These are phyloP conservation scores for Penicillium cosmopolitanum DNA, from an alignment of 495 filamentous ascomycete genomes.

Conservation along the genomic window DNA sequence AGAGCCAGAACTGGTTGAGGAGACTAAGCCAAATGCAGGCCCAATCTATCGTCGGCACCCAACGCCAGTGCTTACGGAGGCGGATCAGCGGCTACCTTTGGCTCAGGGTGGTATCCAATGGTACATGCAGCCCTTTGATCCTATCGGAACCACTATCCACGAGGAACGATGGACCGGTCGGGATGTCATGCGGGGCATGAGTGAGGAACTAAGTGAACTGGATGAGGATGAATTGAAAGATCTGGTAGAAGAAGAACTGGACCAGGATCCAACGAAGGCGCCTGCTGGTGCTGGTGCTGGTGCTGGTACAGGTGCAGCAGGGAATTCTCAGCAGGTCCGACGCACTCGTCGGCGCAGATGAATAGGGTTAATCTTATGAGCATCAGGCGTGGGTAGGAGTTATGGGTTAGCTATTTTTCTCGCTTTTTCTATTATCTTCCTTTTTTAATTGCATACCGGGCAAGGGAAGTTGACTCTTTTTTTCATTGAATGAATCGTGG, in stretches of 20 bases:
- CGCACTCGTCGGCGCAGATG: conserved; percentile 47
- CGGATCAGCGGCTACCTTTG: conserved; percentile 59
- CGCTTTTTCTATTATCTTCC: neutral
- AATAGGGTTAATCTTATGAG: conserved; percentile 20
- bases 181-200: conserved; percentile 75
- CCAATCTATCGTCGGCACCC: conserved; percentile 27
- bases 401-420: conserved; percentile 7
- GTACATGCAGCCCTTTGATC: conserved; percentile 85
- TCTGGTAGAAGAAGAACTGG: conserved; percentile 54
- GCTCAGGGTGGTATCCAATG: conserved; percentile 79
- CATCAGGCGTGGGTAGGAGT: conserved; percentile 23
- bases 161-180: conserved; percentile 79
- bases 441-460: neutral
- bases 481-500: neutral
- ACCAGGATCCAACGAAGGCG: conserved; percentile 19
- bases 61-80: conserved; percentile 35
- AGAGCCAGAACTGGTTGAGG: neutral
- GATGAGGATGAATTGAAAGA: conserved; percentile 82
- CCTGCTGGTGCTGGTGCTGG: conserved; percentile 13
- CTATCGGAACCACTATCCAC: conserved; percentile 71
- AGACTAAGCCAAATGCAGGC: conserved; percentile 14
- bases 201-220: conserved; percentile 85
- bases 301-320: neutral
- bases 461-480: neutral
- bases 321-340: conserved; percentile 32